Base-by-base conservation (phyloP, 768 basidiomycete genomes). In the Boletus rubescentipes region DNA sequence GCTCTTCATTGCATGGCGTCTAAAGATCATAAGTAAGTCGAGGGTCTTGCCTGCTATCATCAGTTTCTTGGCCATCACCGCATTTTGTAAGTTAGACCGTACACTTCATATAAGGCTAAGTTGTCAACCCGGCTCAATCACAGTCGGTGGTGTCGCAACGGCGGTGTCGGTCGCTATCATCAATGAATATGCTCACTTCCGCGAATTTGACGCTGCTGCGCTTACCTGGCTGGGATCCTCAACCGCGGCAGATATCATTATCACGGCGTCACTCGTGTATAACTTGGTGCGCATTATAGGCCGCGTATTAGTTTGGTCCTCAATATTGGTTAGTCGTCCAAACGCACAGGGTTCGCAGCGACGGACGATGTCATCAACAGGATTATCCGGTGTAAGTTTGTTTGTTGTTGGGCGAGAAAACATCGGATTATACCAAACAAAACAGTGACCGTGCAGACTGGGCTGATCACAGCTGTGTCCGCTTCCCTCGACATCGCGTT, bases 1-100 rank as follows among this genome's bases (percentile, higher is more conserved):
- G 51, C 51, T 75, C 11, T 82, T 82, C 61, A 78, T 78, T 43
- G 75, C 76, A 4, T 75, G 73, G 73, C 66, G 75, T 23, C 69
- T 76, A 26, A 71, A 65, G 18, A 61, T 74, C 8, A 55, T 75
- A 46, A 73, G 69, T 11, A 60, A 57, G 37, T 73, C 69, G 44
- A 58, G 39, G 4, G 49, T 62, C 16, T 40, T 68, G 12, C 67
- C 68, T 16, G 35, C 30, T 12, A 38, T 72, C 32, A 68, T 76
- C 41, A 2, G 26, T 37, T 43, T 57, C 26, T 23, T 58, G 4
- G 54, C 54, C 5, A 32, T 61, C 14, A 15, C 29, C 5, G 35
- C 59, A 2, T 53, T 61, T n/a, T 1, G 61, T 58, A 32, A 16
- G 60, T 51, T 34, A 2, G 2, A 18, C 20, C 6, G 1, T 32